Conservation (phyloP, 257 asterid species). For the Nicotiana knightiana region DNA sequence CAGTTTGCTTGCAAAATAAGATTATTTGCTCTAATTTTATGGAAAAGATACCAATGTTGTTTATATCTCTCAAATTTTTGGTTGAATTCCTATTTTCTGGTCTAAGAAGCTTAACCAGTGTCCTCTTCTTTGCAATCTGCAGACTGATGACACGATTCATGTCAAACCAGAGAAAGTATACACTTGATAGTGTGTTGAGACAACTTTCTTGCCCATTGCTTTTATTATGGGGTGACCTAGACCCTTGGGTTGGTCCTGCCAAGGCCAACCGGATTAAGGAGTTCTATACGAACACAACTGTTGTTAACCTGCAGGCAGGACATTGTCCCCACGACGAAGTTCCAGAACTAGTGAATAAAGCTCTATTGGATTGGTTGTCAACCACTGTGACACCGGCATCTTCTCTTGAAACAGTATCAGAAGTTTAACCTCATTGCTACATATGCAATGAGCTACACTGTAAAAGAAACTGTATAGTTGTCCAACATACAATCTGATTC, state of each 20-base stretch:
- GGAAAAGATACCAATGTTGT: background rate
- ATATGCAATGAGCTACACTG: background rate
- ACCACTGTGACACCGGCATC: slow-evolving; percentile 19
- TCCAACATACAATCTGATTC: background rate
- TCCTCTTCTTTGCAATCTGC: slow-evolving; percentile 14
- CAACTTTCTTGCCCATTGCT: slow-evolving; percentile 76
- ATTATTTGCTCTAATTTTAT: background rate
- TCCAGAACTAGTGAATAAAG: slow-evolving; percentile 81
- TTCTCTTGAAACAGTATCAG: slow-evolving; percentile 20
- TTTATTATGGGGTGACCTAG: slow-evolving; percentile 86
- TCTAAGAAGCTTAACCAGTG: background rate
- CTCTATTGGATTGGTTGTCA: slow-evolving; percentile 72
- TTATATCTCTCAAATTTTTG: background rate
- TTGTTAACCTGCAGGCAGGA: slow-evolving; percentile 79
- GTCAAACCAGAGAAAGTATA: slow-evolving; percentile 75
- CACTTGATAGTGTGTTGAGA: slow-evolving; percentile 64
- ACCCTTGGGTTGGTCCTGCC: slow-evolving; percentile 93
- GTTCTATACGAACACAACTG: slow-evolving; percentile 54
- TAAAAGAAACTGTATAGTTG: background rate
- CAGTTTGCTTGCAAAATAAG: background rate
- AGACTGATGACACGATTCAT: slow-evolving; percentile 79
- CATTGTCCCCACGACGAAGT: slow-evolving; percentile 97
- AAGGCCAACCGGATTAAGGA: slow-evolving; percentile 81
- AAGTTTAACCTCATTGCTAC: background rate
- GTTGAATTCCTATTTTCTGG: background rate